Evolutionary conservation across 2,329 filamentous ascomycete species (phyloP).

Genomic region (Penicillium sp.): DNA sequence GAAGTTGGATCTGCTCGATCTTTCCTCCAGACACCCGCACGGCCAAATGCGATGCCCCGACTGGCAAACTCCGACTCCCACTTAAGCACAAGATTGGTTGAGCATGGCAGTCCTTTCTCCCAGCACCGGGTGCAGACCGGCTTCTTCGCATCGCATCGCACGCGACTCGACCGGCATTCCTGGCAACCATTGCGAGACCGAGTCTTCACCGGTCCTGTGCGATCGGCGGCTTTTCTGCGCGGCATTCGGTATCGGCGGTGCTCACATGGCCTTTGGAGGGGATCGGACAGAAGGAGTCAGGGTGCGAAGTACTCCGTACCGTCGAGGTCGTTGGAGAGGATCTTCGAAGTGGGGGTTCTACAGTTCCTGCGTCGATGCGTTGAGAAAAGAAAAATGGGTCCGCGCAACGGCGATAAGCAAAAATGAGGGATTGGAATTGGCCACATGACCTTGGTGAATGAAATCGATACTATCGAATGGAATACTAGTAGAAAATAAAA

Average conservation of each 20-base stretch:
- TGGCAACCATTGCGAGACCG: conserved; percentile 39
- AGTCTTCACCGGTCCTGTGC: conserved; percentile 33
- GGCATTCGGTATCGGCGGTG: conserved; percentile 25
- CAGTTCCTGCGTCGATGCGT: too few relatives aligned
- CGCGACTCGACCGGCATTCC: conserved; percentile 38
- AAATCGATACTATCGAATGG: too few relatives aligned
- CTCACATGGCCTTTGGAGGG: conserved; percentile 24
- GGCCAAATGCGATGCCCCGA: conserved; percentile 41
- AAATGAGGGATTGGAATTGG: neutral
- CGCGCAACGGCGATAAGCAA: neutral
- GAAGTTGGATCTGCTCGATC: conserved; percentile 14
- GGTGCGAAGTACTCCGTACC: too few relatives aligned
- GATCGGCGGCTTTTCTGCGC: conserved; percentile 35
- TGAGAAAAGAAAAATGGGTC: neutral
- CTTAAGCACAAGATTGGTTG: conserved; percentile 35
- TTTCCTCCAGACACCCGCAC: conserved; percentile 41
- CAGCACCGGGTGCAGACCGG: conserved; percentile 36
- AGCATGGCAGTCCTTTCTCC: conserved; percentile 33
- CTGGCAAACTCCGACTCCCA: conserved; percentile 40
- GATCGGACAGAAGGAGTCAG: neutral
- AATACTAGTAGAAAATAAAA: too few relatives aligned
- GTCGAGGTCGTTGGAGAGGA: too few relatives aligned
- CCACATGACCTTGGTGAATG: neutral
- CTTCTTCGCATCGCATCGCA: conserved; percentile 39
- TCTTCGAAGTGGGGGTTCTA: neutral